Evolutionary conservation across 495 filamentous ascomycete species (phyloP).

Genomic region (Aspergillus leporis): DNA sequence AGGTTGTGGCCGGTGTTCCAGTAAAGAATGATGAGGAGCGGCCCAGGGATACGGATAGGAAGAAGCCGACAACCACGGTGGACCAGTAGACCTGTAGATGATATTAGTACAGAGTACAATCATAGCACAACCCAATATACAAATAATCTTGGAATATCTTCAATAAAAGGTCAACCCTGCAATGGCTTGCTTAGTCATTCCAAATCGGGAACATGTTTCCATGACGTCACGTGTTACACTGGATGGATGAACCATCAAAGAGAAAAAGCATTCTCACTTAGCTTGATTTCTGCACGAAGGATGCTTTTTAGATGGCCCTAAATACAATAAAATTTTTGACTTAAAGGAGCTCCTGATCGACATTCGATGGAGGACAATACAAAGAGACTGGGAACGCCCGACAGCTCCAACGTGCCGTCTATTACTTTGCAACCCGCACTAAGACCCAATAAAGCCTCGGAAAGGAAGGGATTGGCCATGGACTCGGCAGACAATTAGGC

Average conservation of each 20-base stretch:
- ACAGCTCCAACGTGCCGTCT: not conserved
- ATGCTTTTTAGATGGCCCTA: no score
- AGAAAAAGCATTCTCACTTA: not conserved
- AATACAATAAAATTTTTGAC: no score
- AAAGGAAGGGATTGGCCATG: not conserved
- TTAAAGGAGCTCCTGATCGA: not conserved
- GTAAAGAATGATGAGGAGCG: conserved; percentile 1
- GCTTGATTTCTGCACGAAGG: no score
- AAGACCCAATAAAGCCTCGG: not conserved
- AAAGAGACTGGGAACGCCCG: not conserved
- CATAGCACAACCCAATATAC: no score
- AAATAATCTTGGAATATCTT: no score
- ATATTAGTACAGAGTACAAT: no score
- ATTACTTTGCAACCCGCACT: not conserved
- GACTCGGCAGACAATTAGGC: not conserved
- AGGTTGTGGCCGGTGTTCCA: conserved; percentile 16
- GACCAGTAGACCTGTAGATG: not conserved
- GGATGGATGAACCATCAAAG: no score
- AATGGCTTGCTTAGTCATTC: not conserved
- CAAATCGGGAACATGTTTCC: not conserved
- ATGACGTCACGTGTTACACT: not conserved
- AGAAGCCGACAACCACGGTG: not conserved
- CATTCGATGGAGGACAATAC: not conserved
- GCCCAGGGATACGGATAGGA: not conserved
- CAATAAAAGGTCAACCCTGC: no score